These are phyloP conservation scores for Bromus sterilis DNA, from an alignment of 176 grass and related monocot genomes.

Conservation along the genomic window DNA sequence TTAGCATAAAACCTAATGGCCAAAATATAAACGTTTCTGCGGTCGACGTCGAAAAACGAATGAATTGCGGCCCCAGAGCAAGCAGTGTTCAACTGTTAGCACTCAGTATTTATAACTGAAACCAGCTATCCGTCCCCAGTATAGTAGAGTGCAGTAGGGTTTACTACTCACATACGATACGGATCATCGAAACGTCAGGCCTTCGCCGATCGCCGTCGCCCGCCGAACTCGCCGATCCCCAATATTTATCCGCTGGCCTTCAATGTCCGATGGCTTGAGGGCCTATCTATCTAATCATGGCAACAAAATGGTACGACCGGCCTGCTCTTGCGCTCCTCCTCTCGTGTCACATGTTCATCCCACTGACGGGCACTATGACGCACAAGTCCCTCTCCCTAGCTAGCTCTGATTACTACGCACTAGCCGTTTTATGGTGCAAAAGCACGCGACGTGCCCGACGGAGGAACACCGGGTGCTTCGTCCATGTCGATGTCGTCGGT, in stretches of 20 bases:
- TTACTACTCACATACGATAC: neutral
- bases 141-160: neutral
- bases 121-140: neutral
- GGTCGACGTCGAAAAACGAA: neutral
- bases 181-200: neutral
- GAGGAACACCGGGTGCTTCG: neutral
- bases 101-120: neutral
- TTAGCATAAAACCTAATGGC: no score
- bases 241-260: neutral
- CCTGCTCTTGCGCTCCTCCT: neutral
- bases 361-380: neutral
- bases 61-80: neutral
- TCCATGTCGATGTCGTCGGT: neutral
- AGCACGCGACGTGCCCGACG: neutral
- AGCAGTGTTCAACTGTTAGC: neutral
- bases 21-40: no score
- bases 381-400: neutral
- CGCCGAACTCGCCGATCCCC: neutral
- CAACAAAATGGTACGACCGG: neutral
- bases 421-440: neutral
- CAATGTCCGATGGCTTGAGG: neutral
- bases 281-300: neutral
- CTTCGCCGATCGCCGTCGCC: neutral
- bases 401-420: no score
- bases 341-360: neutral